Evolutionary conservation across 1,284 basidiomycete species (phyloP).

Genomic region (Leccinum idahoense): DNA sequence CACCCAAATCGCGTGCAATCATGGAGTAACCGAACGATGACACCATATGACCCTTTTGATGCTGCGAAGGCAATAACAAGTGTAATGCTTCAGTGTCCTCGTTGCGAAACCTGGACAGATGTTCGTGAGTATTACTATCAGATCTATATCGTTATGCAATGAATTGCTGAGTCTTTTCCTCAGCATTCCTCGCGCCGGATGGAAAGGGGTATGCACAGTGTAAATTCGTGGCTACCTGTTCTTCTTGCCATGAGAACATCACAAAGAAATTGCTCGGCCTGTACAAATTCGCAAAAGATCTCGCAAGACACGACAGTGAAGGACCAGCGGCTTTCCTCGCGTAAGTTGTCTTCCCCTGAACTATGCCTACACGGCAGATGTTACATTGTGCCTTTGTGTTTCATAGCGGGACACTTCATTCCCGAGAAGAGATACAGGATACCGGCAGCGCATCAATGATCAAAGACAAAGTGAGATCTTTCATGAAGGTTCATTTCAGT

Average conservation of each 20-base stretch:
- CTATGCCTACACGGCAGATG: not conserved
- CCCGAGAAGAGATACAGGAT: too few species aligned
- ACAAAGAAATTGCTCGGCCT: constrained; percentile 29
- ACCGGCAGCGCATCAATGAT: too few species aligned
- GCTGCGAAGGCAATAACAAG: constrained; percentile 4
- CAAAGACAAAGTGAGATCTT: too few species aligned
- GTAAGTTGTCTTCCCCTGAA: not conserved
- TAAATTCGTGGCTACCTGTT: constrained; percentile 15
- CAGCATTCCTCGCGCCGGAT: constrained; percentile 21
- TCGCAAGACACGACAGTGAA: constrained; percentile 7
- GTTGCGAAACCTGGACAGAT: constrained; percentile 1
- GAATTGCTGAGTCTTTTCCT: not conserved
- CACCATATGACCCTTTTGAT: constrained; percentile 30
- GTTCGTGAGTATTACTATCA: constrained; percentile 5
- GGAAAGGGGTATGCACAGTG: constrained; percentile 32
- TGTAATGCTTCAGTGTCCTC: constrained; percentile 10
- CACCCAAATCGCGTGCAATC: constrained; percentile 7
- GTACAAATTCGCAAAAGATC: constrained; percentile 26
- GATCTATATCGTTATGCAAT: not conserved
- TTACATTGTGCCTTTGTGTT: not conserved
- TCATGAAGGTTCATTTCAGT: too few species aligned
- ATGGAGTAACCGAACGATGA: constrained; percentile 26
- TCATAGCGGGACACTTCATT: constrained; percentile 24
- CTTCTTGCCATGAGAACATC: constrained; percentile 16
- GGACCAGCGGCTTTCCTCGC: constrained; percentile 1